Base-by-base conservation (phyloP, 306 rosid species). In the Glycine latifolia region DNA sequence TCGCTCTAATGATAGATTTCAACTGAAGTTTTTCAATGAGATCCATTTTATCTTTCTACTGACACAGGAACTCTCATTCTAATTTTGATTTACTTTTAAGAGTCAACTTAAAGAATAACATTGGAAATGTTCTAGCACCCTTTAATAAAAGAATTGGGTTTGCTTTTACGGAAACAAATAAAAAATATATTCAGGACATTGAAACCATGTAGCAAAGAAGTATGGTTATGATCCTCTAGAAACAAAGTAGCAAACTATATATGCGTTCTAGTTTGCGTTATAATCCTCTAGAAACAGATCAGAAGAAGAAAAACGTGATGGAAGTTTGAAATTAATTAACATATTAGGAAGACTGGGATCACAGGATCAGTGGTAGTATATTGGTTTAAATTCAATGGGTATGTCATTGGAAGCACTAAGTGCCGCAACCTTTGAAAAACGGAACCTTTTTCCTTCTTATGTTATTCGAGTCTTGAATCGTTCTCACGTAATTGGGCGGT, bases 341-440 rank as follows among this genome's bases (percentile, higher is more conserved):
- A 16, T 35, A 44, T 14, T 14, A 59, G 2, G 15, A 52, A 70
- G 77, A 75, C 61, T 66, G 44, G 65, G 79, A 49, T 60, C 43
- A 41, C 11, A 3, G 65, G 56, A 71, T 48, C 7, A 31, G 5
- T 43, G 7, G 15, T 71, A 73, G 7, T 33, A 49, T 58, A 68
- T 59, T 52, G 63, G 31, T 44, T 85, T 44, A 67, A 70, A 49
- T 87, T 84, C 82, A 61, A 73, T 69, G 84, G 61, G 73, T 81
- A 74, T 87, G 73, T 81, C 73, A 81, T 81, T 74, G 71, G 87
- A 41, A 81, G 87, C 90, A 87, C 88, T 74, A 55, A 78, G 67
- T 48, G 90, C 90, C 86, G 90, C 59, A 78, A 77, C 80, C 14
- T 84, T 87, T 87, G 90, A 87, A 81, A 80, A 81, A 39, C 60